phyloP scores from a whole-genome alignment of 2,329 filamentous ascomycete genomes.

The Chrysoporthe austroafricana region DNA sequence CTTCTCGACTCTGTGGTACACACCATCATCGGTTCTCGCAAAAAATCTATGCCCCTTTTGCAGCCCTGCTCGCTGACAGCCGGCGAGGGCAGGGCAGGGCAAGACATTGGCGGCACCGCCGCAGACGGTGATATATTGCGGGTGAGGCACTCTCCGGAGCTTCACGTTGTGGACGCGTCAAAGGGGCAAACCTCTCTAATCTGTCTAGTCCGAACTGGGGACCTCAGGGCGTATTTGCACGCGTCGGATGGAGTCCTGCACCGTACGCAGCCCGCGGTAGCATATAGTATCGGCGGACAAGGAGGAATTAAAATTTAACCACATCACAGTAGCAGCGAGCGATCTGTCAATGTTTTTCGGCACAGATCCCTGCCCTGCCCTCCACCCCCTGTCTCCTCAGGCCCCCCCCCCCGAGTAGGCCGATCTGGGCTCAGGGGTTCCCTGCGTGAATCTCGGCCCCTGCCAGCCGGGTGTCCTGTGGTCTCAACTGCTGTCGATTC shows the following conservation, averaged over 20 bases:
- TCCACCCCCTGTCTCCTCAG: background rate
- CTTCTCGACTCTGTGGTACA: background rate
- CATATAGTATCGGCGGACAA: too few species aligned
- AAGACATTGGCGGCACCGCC: background rate
- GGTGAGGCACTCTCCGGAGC: background rate
- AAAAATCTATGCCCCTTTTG: background rate
- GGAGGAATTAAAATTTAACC: too few species aligned
- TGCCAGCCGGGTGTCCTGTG: background rate
- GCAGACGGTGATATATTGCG: background rate
- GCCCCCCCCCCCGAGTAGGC: background rate
- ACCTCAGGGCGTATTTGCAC: background rate
- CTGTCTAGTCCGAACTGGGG: background rate
- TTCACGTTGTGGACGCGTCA: too few species aligned
- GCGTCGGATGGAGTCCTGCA: background rate
- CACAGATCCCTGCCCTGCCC: conserved; percentile 22
- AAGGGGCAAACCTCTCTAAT: background rate
- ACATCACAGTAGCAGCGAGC: background rate
- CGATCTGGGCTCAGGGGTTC: background rate
- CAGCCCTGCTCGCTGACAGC: background rate
- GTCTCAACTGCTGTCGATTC: too few species aligned
- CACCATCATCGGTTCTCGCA: background rate
- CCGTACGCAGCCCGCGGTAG: background rate
- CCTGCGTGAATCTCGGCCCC: background rate
- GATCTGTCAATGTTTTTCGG: conserved; percentile 7
- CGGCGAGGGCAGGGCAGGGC: background rate